Evolutionary conservation across 2,329 filamentous ascomycete genomes (phyloP), one percentile per base, ranked within the genome.

Genomic region (Colletotrichum sidae): DNA sequence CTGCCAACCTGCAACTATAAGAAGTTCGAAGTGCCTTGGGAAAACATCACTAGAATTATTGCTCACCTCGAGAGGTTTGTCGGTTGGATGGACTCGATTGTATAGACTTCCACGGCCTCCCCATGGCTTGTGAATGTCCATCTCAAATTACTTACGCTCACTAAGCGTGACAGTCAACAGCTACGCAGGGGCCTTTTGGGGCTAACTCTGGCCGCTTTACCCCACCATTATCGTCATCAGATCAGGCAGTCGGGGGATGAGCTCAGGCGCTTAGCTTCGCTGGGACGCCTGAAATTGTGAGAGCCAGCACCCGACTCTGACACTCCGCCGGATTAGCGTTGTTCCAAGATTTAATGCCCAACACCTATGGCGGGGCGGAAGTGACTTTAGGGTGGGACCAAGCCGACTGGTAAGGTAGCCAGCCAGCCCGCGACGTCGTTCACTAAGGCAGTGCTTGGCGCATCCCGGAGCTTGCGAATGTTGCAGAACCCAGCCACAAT

Each of bases 401-500:
- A 42, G 52, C 52, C 46, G 59, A 61, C 62, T 53, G 46, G 58
- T 47, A 57, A 34, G 35, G 45, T 42, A 63, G 25, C 25, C 61
- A 42, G 47, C 34, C 15, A 38, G 33, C 15, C 53, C 46, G 65
- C 8, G 25, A 25, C 25, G 25, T 25, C 25, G 25, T 25, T 25
- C 25, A 25, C 25, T 5, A 25, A 25, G 25, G 25, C 25, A 25
- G 25, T 25, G 25, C 65, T 65, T 67, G 61, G 65, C 61, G 65
- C 61, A 53, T 47, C 55, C 62, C 42, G 65, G 55, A 67, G 65
- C 65, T 67, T 67, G 65, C 61, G 65, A 61, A 65, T 57, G 51
- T 60, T 67, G 63, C 61, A 60, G 51, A 60, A 65, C 61, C 65
- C 65, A 67, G 65, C 65, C 65, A 67, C 65, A 60, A 50, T 65